These are phyloP conservation scores for Debaryomycetaceae sp. DNA, from an alignment of 1,139 yeast genomes.

Conservation along the genomic window DNA sequence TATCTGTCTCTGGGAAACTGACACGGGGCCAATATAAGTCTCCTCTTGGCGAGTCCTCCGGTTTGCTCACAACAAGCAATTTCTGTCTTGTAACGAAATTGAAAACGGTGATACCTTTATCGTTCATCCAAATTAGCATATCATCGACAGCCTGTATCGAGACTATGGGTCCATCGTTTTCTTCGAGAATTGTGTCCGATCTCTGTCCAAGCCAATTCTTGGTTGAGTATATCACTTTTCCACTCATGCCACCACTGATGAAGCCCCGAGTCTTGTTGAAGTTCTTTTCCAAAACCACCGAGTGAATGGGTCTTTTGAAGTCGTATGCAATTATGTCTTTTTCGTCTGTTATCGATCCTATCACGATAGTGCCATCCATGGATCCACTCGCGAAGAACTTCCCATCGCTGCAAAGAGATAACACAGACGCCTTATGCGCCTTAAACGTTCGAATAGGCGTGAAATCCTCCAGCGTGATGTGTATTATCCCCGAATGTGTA, in stretches of 20 bases:
- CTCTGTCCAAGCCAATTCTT: constrained; percentile 86
- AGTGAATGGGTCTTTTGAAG: constrained; percentile 84
- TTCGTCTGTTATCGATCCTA: constrained; percentile 65
- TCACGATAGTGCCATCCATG: constrained; percentile 87
- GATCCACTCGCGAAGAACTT: constrained; percentile 78
- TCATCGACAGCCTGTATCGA: constrained; percentile 60
- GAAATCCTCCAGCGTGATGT: constrained; percentile 59
- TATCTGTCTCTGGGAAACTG: constrained; percentile 61
- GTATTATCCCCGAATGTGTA: constrained; percentile 83
- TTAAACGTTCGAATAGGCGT: constrained; percentile 64
- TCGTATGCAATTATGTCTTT: constrained; percentile 71
- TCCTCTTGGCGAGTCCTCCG: constrained; percentile 62
- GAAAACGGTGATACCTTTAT: constrained; percentile 65
- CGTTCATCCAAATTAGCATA: constrained; percentile 80
- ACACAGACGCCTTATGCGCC: constrained; percentile 82
- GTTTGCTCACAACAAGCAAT: constrained; percentile 53
- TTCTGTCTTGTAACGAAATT: constrained; percentile 45
- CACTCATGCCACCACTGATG: constrained; percentile 88
- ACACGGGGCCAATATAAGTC: constrained; percentile 85
- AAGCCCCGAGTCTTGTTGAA: constrained; percentile 62
- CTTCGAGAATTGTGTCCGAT: constrained; percentile 60
- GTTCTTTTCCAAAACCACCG: constrained; percentile 75
- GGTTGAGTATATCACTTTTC: constrained; percentile 71
- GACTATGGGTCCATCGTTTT: constrained; percentile 70
- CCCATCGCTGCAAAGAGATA: constrained; percentile 72